These are phyloP conservation scores for Hypoxylon sp. DNA, from an alignment of 2,329 filamentous ascomycete species.

Conservation along the genomic window DNA sequence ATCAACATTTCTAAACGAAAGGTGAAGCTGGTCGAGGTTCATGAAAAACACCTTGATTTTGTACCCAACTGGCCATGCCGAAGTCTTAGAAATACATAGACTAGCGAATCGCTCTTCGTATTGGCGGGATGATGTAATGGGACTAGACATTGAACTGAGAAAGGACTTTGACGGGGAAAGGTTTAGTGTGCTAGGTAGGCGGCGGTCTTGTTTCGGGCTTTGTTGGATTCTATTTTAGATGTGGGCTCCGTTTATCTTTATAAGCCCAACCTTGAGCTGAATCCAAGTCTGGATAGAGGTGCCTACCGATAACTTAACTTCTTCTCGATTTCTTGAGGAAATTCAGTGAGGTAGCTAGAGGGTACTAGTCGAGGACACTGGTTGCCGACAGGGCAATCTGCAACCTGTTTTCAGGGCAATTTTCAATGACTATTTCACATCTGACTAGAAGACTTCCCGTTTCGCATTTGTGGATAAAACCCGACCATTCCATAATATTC, in stretches of 20 bases:
- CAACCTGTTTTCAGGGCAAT: no score
- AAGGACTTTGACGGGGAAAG: background rate
- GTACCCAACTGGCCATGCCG: background rate
- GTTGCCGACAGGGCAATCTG: no score
- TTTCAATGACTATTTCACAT: background rate
- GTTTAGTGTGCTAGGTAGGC: background rate
- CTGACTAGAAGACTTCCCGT: background rate
- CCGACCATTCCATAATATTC: background rate
- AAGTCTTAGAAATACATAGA: background rate
- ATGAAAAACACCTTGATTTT: background rate
- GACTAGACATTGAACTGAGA: background rate
- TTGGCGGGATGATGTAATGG: background rate
- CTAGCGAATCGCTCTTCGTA: background rate
- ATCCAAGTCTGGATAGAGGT: no score
- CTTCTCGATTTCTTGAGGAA: no score
- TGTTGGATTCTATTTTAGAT: background rate
- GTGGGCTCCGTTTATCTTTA: no score
- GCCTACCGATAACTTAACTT: no score
- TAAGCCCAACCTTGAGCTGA: no score
- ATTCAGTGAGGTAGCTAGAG: no score
- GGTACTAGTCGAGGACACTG: no score
- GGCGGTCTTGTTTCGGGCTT: background rate
- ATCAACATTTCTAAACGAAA: background rate
- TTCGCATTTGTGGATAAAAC: background rate
- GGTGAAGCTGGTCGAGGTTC: background rate